These are phyloP conservation scores for Lichenothelia convexa DNA, from an alignment of 495 filamentous ascomycete genomes.

Conservation along the genomic window DNA sequence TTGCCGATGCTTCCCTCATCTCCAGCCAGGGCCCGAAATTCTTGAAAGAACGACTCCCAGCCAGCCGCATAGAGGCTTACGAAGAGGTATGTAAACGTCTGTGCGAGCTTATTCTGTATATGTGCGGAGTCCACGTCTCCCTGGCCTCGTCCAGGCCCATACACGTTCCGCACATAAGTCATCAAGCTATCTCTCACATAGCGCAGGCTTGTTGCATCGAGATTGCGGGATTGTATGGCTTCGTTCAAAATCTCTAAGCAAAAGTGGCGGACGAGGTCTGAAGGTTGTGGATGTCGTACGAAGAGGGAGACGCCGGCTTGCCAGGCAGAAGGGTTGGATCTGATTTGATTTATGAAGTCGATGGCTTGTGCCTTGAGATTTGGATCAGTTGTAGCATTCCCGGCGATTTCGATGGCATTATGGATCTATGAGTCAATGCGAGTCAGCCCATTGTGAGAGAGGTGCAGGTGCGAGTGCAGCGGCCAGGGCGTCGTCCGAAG, in stretches of 20 bases:
- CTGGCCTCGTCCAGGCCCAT: slow-evolving; percentile 34
- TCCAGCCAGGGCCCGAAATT: slow-evolving; percentile 51
- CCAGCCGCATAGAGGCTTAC: slow-evolving; percentile 60
- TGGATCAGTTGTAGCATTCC: slow-evolving; percentile 53
- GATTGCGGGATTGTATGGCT: slow-evolving; percentile 54
- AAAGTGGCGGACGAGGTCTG: slow-evolving; percentile 71
- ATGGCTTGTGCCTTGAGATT: slow-evolving; percentile 68
- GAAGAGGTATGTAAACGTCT: slow-evolving; percentile 87
- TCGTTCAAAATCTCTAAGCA: slow-evolving; percentile 84
- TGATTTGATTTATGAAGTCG: slow-evolving; percentile 68
- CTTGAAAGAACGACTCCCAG: slow-evolving; percentile 79
- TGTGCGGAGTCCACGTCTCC: slow-evolving; percentile 41
- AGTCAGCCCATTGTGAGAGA: no score
- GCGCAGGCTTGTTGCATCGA: slow-evolving; percentile 46
- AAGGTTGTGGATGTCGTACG: slow-evolving; percentile 54
- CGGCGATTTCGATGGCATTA: slow-evolving; percentile 82
- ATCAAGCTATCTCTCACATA: slow-evolving; percentile 61
- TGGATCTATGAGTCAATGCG: slow-evolving; percentile 50
- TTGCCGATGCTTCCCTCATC: slow-evolving; percentile 23
- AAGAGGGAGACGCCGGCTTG: slow-evolving; percentile 75
- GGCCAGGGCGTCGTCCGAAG: no score
- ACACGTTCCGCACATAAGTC: slow-evolving; percentile 55
- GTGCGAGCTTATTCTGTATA: slow-evolving; percentile 93
- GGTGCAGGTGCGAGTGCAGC: no score
- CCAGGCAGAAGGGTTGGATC: slow-evolving; percentile 61